Base-by-base conservation (phyloP, 148 eudicot genomes). In the Dysphania ambrosioides region DNA sequence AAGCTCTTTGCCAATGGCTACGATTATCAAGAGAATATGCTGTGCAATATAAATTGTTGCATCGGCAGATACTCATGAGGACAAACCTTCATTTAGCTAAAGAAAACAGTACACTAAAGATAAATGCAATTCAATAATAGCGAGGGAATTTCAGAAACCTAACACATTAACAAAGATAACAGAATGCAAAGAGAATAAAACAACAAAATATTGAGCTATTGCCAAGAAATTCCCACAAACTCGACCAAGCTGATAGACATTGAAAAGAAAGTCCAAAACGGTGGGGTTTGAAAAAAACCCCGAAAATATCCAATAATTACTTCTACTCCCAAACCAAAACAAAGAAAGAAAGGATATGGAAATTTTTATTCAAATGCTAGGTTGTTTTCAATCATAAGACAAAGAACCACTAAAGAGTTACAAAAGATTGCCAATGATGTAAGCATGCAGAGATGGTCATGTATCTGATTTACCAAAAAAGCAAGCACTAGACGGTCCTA, bases 401-500 rank as follows among this genome's bases (percentile, higher is more conserved):
- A 44, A n/a, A 42, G 26, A 24, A 11, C 21, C 49, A 34, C 61
- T 70, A 15, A 70, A 18, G 61, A 67, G 18, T 18, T 5, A 55
- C 49, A 16, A 41, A 23, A 31, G 32, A 34, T 31, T 19, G 21
- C 8, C 8, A 68, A 65, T 34, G 44, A 65, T 9, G n/a, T 10
- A 65, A 10, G 47, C 49, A 68, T 34, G 23, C 34, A 68, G 26
- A 60, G 27, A 67, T 79, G 68, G 67, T 26, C 70, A 74, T 68
- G 73, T 53, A 74, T 21, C 72, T 74, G 35, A 41, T 79, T 68
- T 10, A 26, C 9, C 23, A 13, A 13, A 59, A n/a, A n/a, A 70
- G 40, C 71, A 69, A 62, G 40, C 55, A 40, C 65, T 51, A 74
- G 26, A 29, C 23, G 65, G 29, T 57, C 74, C 74, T 62, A 41